phyloP scores from a whole-genome alignment of 768 basidiomycete genomes.

The Hortiboletus campestris region DNA sequence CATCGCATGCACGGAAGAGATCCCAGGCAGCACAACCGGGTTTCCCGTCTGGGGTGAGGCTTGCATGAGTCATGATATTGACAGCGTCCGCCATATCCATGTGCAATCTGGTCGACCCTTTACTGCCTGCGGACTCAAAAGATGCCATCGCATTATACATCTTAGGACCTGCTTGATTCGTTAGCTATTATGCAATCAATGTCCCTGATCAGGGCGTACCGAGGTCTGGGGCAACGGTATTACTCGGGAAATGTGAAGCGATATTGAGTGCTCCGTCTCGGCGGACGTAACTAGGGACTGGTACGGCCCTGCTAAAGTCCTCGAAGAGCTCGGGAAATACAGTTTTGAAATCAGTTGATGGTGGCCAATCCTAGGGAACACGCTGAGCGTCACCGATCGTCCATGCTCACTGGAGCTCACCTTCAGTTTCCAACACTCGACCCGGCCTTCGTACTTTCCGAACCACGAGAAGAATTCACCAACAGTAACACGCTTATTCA shows the following conservation, averaged over 20 bases:
- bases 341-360: conserved; percentile 78
- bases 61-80: conserved; percentile 84
- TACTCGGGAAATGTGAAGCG: conserved; percentile 83
- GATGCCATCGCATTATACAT: conserved; percentile 92
- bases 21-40: conserved; percentile 91
- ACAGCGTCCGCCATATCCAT: conserved; percentile 96
- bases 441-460: conserved; percentile 59
- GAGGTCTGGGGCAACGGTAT: conserved; percentile 76
- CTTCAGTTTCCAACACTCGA: conserved; percentile 74
- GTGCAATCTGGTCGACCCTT: conserved; percentile 85
- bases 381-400: conserved; percentile 5
- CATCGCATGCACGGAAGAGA: conserved; percentile 79
- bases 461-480: conserved; percentile 79
- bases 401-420: conserved; percentile 34
- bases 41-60: conserved; percentile 50
- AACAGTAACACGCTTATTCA: conserved; percentile 61
- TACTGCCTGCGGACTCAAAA: conserved; percentile 60
- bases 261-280: conserved; percentile 88
- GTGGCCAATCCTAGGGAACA: conserved; percentile 80
- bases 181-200: conserved; percentile 2
- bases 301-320: conserved; percentile 81
- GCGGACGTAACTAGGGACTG: conserved; percentile 87
- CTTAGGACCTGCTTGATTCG: conserved; percentile 66
- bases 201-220: conserved; percentile 41
- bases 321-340: conserved; percentile 83